Percentiles rank a stretch among this genome's conserved stretches.
Evolutionary conservation across 352 stramenopile genomes (phyloP).

Genomic region (Globisporangium okanoganense): DNA sequence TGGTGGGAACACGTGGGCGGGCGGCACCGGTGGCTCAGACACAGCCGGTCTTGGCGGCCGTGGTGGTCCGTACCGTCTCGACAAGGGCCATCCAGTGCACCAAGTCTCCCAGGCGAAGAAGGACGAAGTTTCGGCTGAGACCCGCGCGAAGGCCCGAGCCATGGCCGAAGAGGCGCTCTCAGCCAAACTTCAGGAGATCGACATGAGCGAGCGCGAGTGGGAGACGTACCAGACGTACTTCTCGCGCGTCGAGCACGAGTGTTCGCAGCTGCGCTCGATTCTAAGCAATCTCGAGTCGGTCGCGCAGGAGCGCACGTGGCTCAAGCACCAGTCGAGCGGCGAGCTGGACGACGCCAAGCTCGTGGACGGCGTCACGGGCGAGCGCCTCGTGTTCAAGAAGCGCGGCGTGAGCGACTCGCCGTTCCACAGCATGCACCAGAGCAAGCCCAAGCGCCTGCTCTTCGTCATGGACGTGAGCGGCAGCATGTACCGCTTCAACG

Average conservation of each 20-base stretch:
- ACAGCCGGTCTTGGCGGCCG: conserved; percentile 91
- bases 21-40: conserved; percentile 91
- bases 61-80: conserved; percentile 93
- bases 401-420: conserved; percentile 72
- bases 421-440: conserved; percentile 29
- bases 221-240: conserved; percentile 79
- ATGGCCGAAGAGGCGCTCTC: conserved; percentile 77
- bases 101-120: conserved; percentile 94
- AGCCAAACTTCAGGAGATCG: conserved; percentile 66
- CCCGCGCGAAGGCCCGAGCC: conserved; percentile 47
- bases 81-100: conserved; percentile 92
- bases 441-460: conserved; percentile 77
- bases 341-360: conserved; percentile 95
- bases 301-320: conserved; percentile 88
- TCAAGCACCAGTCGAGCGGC: conserved; percentile 91
- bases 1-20: conserved; percentile 93
- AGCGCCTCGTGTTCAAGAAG: conserved; percentile 92
- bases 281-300: conserved; percentile 82
- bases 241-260: conserved; percentile 68
- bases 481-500: conserved; percentile 94
- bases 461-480: conserved; percentile 94
- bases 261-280: conserved; percentile 70
- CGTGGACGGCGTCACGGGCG: conserved; percentile 91
- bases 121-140: conserved; percentile 89
- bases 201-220: conserved; percentile 83